Conservation (phyloP, 805 yeast species). For the Metschnikowia similis region DNA sequence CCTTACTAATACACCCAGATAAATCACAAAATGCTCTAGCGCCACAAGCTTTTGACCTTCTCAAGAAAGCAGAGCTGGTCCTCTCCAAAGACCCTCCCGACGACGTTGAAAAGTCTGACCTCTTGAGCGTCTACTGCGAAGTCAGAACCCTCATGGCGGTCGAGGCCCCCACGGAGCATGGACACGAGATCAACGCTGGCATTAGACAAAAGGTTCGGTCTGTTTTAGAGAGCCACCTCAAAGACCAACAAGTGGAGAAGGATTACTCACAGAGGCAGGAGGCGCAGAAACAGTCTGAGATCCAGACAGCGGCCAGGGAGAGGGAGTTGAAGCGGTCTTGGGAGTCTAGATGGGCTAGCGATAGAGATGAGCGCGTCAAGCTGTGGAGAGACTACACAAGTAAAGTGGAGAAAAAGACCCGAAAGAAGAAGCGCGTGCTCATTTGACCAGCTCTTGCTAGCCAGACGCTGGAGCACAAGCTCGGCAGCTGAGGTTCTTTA, state of each 20-base stretch:
- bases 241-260: conserved; percentile 25
- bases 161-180: conserved; percentile 1
- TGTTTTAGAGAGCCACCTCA: conserved; percentile 38
- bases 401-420: conserved; percentile 44
- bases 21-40: conserved; percentile 54
- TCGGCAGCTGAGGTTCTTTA: not conserved
- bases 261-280: conserved; percentile 27
- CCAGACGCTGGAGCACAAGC: not conserved
- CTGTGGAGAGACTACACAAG: conserved; percentile 55
- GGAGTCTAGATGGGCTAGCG: conserved; percentile 56
- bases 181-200: conserved; percentile 25
- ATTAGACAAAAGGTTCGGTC: conserved; percentile 39
- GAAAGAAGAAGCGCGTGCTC: conserved; percentile 36
- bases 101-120: conserved; percentile 8
- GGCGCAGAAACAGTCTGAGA: conserved; percentile 20
- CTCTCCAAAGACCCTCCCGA: conserved; percentile 20
- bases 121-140: conserved; percentile 29
- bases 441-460: not conserved
- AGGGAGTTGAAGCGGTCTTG: conserved; percentile 26
- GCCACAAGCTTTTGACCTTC: conserved; percentile 56
- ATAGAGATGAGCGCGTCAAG: conserved; percentile 51
- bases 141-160: conserved; percentile 8
- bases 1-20: conserved; percentile 68
- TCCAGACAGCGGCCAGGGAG: conserved; percentile 33
- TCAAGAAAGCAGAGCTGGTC: conserved; percentile 50